phyloP scores from a whole-genome alignment of 768 basidiomycete genomes.

The Lactarius sp. region DNA sequence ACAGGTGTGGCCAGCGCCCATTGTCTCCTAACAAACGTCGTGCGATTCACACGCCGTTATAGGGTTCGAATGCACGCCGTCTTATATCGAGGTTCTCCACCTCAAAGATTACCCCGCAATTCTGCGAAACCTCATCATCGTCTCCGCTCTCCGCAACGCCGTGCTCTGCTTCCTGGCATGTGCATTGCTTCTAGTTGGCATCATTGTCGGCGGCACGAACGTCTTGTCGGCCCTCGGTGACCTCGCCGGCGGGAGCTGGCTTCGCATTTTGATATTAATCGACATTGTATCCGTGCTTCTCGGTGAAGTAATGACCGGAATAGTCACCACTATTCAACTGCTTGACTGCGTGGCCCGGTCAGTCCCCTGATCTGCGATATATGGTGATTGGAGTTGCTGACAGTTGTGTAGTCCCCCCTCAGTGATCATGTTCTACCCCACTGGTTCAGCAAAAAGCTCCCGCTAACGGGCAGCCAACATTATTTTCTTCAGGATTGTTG shows the following conservation, averaged over 20 bases:
- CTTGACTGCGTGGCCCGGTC: constrained; percentile 23
- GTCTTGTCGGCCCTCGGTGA: constrained; percentile 23
- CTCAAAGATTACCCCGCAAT: constrained; percentile 21
- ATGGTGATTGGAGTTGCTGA: neutral
- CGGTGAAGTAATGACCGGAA: constrained; percentile 24
- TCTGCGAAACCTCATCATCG: constrained; percentile 22
- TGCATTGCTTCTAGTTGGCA: constrained; percentile 13
- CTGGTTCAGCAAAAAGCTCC: constrained; percentile 23
- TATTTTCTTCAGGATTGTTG: constrained; percentile 17
- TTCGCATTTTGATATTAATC: constrained; percentile 21
- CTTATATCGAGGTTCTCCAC: constrained; percentile 22
- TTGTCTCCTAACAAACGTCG: neutral
- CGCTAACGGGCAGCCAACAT: constrained; percentile 16
- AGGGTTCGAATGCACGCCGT: constrained; percentile 27
- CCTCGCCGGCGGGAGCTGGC: constrained; percentile 21
- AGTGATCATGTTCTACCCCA: constrained; percentile 23
- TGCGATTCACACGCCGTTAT: neutral
- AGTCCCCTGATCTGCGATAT: neutral
- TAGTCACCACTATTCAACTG: constrained; percentile 17
- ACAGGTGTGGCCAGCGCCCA: constrained; percentile 14
- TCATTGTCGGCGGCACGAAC: constrained; percentile 16
- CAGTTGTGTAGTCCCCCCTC: neutral
- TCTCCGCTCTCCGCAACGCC: constrained; percentile 20
- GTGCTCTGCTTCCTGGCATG: constrained; percentile 19
- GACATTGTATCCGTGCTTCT: constrained; percentile 22